A percentile compares a stretch with the other conserved stretches of the same genome.
Evolutionary conservation across 495 filamentous ascomycete genomes (phyloP).

Genomic region (Hypoxylon rickii): DNA sequence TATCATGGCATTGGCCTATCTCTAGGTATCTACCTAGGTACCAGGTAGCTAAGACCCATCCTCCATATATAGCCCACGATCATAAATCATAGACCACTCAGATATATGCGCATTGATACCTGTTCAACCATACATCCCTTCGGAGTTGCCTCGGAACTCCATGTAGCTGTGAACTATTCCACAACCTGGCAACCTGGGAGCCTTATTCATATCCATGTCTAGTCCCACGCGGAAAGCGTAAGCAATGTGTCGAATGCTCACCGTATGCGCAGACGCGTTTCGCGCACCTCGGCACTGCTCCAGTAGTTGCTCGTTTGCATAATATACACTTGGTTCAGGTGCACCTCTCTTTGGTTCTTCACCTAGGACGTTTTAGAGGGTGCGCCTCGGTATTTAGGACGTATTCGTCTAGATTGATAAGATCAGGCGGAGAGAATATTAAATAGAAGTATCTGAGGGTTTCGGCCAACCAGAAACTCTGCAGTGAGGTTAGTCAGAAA

Average conservation of each 20-base stretch:
- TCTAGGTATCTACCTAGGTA: no score
- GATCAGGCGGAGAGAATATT: conserved; percentile 72
- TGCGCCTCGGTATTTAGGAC: conserved; percentile 76
- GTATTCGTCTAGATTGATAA: conserved; percentile 63
- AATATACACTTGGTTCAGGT: no score
- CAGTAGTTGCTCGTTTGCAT: no score
- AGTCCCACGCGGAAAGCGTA: neutral
- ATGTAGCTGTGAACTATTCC: no score
- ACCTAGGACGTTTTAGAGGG: conserved; percentile 58
- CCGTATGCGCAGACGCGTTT: no score
- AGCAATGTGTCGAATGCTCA: no score
- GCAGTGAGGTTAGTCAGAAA: conserved; percentile 7
- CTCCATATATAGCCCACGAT: conserved; percentile 9
- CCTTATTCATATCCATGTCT: neutral
- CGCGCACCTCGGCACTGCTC: no score
- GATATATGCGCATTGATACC: conserved; percentile 1
- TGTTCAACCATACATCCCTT: no score
- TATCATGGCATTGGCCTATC: conserved; percentile 18
- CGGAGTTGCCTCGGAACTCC: no score
- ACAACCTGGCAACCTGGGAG: neutral
- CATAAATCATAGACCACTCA: conserved; percentile 12
- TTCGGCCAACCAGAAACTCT: conserved; percentile 65
- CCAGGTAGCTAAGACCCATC: conserved; percentile 1
- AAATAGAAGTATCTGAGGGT: conserved; percentile 87
- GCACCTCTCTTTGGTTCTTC: neutral